Conservation (phyloP, 345 rosid species). For the Leavenworthia alabamica region DNA sequence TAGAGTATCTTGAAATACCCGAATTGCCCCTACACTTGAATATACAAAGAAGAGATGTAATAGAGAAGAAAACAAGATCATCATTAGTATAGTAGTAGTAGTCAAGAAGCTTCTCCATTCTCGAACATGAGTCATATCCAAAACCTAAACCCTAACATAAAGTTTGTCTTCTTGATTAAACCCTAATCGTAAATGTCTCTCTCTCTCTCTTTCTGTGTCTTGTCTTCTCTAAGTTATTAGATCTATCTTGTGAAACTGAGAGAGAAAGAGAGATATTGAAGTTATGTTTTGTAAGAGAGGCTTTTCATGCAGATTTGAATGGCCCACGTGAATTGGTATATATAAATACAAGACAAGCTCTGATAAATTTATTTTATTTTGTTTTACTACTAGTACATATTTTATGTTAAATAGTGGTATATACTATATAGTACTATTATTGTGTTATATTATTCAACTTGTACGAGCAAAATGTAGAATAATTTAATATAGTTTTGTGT, state of each 20-base stretch:
- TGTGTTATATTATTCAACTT: no score
- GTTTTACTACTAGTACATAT: slow-evolving; percentile 13
- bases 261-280: no score
- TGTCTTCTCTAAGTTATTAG: slow-evolving; percentile 2
- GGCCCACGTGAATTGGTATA: slow-evolving; percentile 32
- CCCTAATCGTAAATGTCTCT: slow-evolving; percentile 10
- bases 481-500: no score
- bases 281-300: slow-evolving; percentile 24
- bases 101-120: slow-evolving; percentile 26
- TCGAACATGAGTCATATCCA: slow-evolving; percentile 32
- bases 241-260: slow-evolving; percentile 7
- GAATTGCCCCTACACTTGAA: slow-evolving; percentile 41
- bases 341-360: slow-evolving; percentile 30
- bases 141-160: slow-evolving; percentile 31
- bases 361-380: not conserved
- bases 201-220: slow-evolving; percentile 1
- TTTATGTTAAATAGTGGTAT: no score
- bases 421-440: no score
- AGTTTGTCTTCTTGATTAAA: slow-evolving; percentile 26
- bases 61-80: slow-evolving; percentile 22
- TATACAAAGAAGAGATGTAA: slow-evolving; percentile 8
- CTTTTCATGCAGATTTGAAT: slow-evolving; percentile 32
- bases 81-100: slow-evolving; percentile 5
- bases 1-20: slow-evolving; percentile 33
- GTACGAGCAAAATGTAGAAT: no score